Percentiles rank a stretch among this genome's conserved stretches.
These are phyloP conservation scores for Gastrodia elata DNA, from an alignment of 106 monocot genomes.

Conservation along the genomic window DNA sequence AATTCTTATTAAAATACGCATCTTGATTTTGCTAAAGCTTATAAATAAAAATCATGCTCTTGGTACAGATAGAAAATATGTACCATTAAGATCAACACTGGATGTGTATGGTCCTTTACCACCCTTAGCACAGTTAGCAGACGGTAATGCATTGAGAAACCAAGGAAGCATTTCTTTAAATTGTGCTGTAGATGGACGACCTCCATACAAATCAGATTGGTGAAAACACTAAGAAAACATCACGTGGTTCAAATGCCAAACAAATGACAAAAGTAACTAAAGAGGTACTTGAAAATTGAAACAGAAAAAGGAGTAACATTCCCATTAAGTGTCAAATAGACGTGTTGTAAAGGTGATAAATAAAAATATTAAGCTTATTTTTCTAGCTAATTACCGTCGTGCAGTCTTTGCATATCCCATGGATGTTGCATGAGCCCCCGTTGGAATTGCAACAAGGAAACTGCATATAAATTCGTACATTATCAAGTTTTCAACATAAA, in stretches of 20 bases:
- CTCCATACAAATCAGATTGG: slow-evolving; percentile 63
- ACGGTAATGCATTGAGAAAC: slow-evolving; percentile 95
- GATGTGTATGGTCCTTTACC: slow-evolving; percentile 94
- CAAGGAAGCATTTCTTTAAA: slow-evolving; percentile 93
- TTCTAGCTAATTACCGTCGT: slow-evolving; percentile 51
- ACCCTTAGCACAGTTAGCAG: slow-evolving; percentile 91
- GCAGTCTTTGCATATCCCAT: slow-evolving; percentile 74
- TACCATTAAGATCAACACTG: slow-evolving; percentile 79
- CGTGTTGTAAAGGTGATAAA: too few relatives aligned
- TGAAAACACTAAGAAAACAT: slow-evolving; percentile 59
- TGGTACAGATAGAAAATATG: neutral
- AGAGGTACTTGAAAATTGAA: neutral
- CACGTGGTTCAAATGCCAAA: neutral
- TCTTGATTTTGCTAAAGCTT: neutral
- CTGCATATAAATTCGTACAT: slow-evolving; percentile 21
- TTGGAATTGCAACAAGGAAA: slow-evolving; percentile 76
- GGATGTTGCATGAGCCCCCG: slow-evolving; percentile 40
- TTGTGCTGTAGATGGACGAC: slow-evolving; percentile 78
- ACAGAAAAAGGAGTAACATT: neutral
- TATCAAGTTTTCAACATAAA: neutral
- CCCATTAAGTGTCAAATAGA: neutral
- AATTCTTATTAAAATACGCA: neutral
- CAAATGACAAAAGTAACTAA: neutral
- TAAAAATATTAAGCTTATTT: neutral
- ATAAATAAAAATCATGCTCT: neutral